These are phyloP conservation scores for Inonotus hispidus DNA, from an alignment of 1,284 basidiomycete genomes.

Conservation along the genomic window DNA sequence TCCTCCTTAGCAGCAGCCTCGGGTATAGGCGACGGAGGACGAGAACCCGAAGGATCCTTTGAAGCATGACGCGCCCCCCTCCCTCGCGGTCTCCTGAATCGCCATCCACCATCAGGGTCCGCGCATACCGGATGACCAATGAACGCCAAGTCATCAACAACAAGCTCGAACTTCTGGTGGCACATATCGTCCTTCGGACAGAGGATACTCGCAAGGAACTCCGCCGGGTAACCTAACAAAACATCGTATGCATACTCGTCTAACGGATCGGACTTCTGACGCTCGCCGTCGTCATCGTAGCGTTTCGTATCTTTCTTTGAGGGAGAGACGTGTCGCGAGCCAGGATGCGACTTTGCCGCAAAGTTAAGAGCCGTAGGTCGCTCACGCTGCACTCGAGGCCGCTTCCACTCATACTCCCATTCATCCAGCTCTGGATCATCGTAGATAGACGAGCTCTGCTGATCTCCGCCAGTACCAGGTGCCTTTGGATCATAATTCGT, in stretches of 20 bases:
- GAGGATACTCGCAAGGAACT: slow-evolving; percentile 79
- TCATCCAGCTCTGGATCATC: slow-evolving; percentile 21
- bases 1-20: slow-evolving; percentile 3
- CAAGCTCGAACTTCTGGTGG: slow-evolving; percentile 91
- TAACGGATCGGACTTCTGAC: background rate
- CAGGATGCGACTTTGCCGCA: slow-evolving; percentile 26
- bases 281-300: slow-evolving; percentile 16
- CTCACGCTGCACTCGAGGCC: slow-evolving; percentile 38
- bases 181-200: slow-evolving; percentile 78
- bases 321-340: slow-evolving; percentile 29
- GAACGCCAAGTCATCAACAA: slow-evolving; percentile 91
- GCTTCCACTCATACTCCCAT: slow-evolving; percentile 51
- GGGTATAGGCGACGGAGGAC: background rate
- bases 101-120: slow-evolving; percentile 69
- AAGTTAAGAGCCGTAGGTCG: slow-evolving; percentile 25
- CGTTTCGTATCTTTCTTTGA: slow-evolving; percentile 24
- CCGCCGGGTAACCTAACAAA: slow-evolving; percentile 75
- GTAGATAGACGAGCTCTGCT: slow-evolving; percentile 21
- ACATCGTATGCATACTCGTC: slow-evolving; percentile 43
- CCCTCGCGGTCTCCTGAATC: slow-evolving; percentile 52
- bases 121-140: slow-evolving; percentile 91
- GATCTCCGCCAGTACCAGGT: slow-evolving; percentile 24
- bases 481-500: slow-evolving; percentile 31
- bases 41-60: background rate
- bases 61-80: slow-evolving; percentile 42